phyloP scores from a whole-genome alignment of 2,329 filamentous ascomycete species.

The Chrysoporthe puriensis region DNA sequence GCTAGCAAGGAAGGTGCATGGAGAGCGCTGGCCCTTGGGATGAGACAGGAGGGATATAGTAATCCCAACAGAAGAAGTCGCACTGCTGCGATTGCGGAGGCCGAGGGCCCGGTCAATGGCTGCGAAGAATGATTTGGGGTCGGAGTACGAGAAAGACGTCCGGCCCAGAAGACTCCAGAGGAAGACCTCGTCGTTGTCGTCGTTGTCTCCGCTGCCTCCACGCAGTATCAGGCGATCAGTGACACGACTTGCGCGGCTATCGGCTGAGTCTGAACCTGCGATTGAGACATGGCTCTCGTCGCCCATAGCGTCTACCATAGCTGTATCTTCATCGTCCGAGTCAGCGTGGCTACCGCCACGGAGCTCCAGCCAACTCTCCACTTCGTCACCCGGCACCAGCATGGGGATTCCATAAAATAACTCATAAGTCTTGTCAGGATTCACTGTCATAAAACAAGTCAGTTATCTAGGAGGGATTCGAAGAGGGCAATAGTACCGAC shows the following conservation, averaged over 20 bases:
- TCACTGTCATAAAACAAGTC: slow-evolving; percentile 13
- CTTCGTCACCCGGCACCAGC: slow-evolving; percentile 3
- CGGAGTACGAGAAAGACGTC: neutral
- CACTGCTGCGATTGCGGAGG: slow-evolving; percentile 6
- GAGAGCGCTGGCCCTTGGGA: slow-evolving; percentile 10
- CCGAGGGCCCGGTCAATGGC: slow-evolving; percentile 18
- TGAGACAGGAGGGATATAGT: slow-evolving; percentile 11
- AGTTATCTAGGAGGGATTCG: neutral
- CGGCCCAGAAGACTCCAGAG: slow-evolving; percentile 18
- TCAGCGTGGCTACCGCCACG: neutral
- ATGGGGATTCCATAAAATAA: slow-evolving; percentile 23
- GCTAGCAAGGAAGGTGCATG: slow-evolving; percentile 10
- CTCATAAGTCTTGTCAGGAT: slow-evolving; percentile 24
- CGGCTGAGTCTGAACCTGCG: neutral
- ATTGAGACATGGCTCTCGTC: neutral
- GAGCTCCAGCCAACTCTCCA: neutral
- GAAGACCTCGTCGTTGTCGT: neutral
- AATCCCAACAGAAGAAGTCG: neutral
- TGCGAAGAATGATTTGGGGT: slow-evolving; percentile 13
- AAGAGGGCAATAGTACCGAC: slow-evolving; percentile 1
- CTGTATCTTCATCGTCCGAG: neutral
- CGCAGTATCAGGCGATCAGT: slow-evolving; percentile 4
- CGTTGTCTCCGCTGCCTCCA: slow-evolving; percentile 3
- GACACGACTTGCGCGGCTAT: neutral
- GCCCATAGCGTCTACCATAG: neutral